phyloP scores from a whole-genome alignment of 73 alveolate genomes.

The Paramecium sonneborni region DNA sequence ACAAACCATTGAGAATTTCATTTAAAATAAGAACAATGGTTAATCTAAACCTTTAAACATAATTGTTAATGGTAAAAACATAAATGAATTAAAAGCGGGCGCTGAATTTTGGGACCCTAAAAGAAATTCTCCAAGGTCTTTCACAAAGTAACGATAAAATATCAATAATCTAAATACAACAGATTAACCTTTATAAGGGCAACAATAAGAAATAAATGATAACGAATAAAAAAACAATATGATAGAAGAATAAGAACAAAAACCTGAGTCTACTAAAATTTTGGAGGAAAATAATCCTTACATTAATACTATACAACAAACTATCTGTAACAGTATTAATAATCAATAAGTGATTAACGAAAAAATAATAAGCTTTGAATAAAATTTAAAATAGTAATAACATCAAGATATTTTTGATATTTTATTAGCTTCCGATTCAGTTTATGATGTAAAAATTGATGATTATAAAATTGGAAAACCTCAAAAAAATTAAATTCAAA shows the following conservation, averaged over 20 bases:
- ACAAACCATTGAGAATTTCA: neutral
- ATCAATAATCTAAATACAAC: neutral
- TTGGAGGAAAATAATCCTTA: neutral
- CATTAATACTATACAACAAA: no score
- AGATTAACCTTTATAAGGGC: neutral
- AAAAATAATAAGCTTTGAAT: neutral
- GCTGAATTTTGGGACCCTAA: neutral
- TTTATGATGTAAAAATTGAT: neutral
- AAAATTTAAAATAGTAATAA: neutral
- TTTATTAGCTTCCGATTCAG: neutral
- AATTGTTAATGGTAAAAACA: neutral
- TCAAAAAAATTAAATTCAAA: neutral
- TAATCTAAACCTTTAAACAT: neutral
- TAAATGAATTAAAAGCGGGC: neutral
- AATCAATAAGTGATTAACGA: neutral
- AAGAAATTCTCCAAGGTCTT: neutral
- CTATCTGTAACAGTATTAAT: neutral
- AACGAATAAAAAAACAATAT: neutral
- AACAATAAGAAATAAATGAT: neutral
- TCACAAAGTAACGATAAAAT: neutral
- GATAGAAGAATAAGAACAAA: neutral
- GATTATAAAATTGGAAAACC: conserved; percentile 1
- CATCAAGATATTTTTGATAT: neutral
- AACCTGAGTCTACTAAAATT: neutral
- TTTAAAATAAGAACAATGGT: neutral